phyloP scores from a whole-genome alignment of 257 asterid genomes.

The Fraxinus anomala region DNA sequence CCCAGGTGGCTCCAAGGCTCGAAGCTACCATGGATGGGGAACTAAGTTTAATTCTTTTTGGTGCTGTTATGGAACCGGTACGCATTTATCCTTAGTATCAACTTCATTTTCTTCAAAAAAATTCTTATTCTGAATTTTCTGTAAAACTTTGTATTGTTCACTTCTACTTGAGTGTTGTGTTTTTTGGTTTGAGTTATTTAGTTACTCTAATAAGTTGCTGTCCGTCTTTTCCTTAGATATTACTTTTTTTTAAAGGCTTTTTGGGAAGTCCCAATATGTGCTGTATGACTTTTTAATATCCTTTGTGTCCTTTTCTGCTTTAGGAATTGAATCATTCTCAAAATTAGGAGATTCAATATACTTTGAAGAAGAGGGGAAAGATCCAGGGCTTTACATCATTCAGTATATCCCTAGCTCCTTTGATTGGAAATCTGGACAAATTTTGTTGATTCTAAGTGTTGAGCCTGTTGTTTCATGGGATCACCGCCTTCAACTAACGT shows the following conservation, averaged over 20 bases:
- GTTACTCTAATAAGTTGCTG: not conserved
- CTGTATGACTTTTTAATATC: not conserved
- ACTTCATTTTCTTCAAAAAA: not conserved
- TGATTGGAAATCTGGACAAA: slow-evolving; percentile 67
- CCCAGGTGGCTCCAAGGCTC: slow-evolving; percentile 84
- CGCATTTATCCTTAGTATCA: slow-evolving; percentile 17
- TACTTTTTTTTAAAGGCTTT: not conserved
- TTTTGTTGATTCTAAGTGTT: slow-evolving; percentile 52
- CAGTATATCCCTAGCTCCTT: slow-evolving; percentile 79
- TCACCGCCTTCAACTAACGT: slow-evolving; percentile 51
- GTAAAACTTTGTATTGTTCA: not conserved
- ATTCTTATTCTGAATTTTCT: not conserved
- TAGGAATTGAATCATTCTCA: slow-evolving; percentile 92
- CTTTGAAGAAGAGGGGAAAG: slow-evolving; percentile 69
- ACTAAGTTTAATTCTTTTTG: slow-evolving; percentile 79
- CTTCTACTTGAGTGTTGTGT: not conserved
- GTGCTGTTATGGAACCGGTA: slow-evolving; percentile 99
- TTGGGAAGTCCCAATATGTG: not conserved
- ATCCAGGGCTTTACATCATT: slow-evolving; percentile 59
- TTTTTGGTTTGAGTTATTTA: not conserved
- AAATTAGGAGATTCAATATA: slow-evolving; percentile 94
- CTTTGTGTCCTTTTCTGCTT: slow-evolving; percentile 1
- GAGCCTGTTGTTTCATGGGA: slow-evolving; percentile 73
- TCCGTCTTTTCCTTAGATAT: not conserved
- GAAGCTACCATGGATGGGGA: slow-evolving; percentile 88